Evolutionary conservation across 1,284 basidiomycete genomes (phyloP), one percentile per base, ranked within the genome.

Genomic region (Melampsora larici-populina): DNA sequence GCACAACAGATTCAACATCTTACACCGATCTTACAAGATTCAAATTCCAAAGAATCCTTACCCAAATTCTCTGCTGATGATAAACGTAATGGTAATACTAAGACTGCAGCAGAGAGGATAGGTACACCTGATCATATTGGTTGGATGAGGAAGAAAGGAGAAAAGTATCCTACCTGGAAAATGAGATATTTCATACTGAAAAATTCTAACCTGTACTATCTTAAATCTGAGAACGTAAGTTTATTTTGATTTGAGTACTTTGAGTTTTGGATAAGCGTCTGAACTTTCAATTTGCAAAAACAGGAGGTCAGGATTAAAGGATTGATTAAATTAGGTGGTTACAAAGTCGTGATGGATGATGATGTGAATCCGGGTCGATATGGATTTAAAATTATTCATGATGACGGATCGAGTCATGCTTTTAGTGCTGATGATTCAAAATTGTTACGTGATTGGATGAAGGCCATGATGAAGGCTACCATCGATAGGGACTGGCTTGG

Each of bases 401-500:
- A 95, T 66, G 86, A 87, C 11, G 92, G 94, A 82, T 93, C 92
- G 85, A 88, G 92, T 1, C 94, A 99, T 84, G 92, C 86, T 83
- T 99, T 99, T 85, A 92, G 91, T 80, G 92, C 92, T 0, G 91
- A 94, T 49, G 94, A 98, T 83, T 92, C 94, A 83, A 83, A 86
- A 5, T 85, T 89, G 51, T 88, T 97, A 66, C 89, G 97, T 17
- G 93, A 94, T 80, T 99, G 97, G 97, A 99, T 99, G 96, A 99
- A 99, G 86, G 93, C 94, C 13, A 89, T 99, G 81, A 97, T 98
- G 93, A 99, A 99, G 85, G 92, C 94, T 1, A 98, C 96, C 5
- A 99, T 99, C 82, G 91, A 89, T 21, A 87, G 97, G 76, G 94
- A 97, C 84, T 96, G 94, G 83, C 87, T 90, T 15, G 91, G 93